Evolutionary conservation across 768 basidiomycete species (phyloP), one percentile per base, ranked within the genome.

Genomic region (Wakefieldia striispora): DNA sequence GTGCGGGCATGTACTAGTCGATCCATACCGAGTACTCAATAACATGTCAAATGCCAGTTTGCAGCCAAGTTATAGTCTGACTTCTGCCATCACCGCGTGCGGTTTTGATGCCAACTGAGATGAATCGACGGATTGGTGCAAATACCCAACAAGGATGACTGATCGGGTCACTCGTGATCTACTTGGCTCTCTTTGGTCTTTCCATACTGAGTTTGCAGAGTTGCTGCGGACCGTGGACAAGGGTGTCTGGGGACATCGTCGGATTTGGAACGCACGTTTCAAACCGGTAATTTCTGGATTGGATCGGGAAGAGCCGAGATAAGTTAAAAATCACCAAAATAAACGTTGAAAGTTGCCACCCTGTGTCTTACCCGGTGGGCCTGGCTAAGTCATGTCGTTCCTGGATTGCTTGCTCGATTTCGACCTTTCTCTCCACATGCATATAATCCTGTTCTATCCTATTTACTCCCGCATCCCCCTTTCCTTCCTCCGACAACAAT

Each of bases 191-290:
- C n/a, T n/a, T n/a, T n/a, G n/a, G n/a, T n/a, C n/a, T n/a, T n/a
- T n/a, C n/a, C n/a, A n/a, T n/a, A n/a, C n/a, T n/a, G n/a, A n/a
- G n/a, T n/a, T n/a, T 29, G 29, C 29, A 29, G 29, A 29, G 29
- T 12, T 29, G 29, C 29, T 29, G 26, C 26, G 26, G 26, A 26
- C 11, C 2, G 5, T 5, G 11, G n/a, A 10, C 17, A 35, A 6
- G 48, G 26, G 6, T 47, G 4, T 40, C 44, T 14, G 47, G 56
- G 56, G 56, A 39, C 50, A 33, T 6, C n/a, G 13, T 17, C 6
- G 6, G n/a, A 4, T 10, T n/a, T n/a, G n/a, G 4, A 21, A 57
- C 43, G 43, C 48, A 62, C 62, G 62, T 62, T 49, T 33, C 36
- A 29, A n/a, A 38, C 14, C 1, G 0, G 5, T 5, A 3, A 16